Base-by-base conservation (phyloP, 768 basidiomycete genomes). In the Suillus subalutaceus region DNA sequence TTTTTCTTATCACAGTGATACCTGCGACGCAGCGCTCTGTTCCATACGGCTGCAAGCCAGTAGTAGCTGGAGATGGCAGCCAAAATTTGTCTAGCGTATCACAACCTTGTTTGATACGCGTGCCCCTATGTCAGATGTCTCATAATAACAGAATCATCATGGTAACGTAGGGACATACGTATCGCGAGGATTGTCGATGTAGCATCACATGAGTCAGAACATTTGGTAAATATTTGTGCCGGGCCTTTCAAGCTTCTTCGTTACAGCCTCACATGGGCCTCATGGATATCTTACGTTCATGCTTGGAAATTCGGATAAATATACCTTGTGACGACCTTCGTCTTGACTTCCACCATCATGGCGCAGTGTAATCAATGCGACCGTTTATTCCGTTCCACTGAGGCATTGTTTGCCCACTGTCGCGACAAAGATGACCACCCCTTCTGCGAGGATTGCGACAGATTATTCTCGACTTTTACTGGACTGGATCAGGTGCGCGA, bases 321-420 rank as follows among this genome's bases (percentile, higher is more conserved):
- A 37, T 8, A 43, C 2, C 43, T 30, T 26, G 26, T 43, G 16
- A 6, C 26, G 8, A 37, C n/a, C 63, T 62, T 62, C 26, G 1
- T 62, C 38, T 13, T 40, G 38, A 43, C 63, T 20, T 18, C 58
- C 26, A 60, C 62, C 15, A 43, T 43, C 63, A 62, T 64, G 53
- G 9, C 15, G 12, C 6, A 64, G 63, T 64, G 35, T 40, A 62
- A 20, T 32, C 55, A 41, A 43, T 64, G 52, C 8, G 16, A 52
- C 26, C 40, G 26, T 38, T 60, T 38, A 62, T 64, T 41, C 26
- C 26, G 32, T 46, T 60, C 62, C n/a, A 6, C 62, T 32, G 32
- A 41, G 18, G 73, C 75, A 5, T 63, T 70, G 15, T 66, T 67
- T 46, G 68, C 71, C 35, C 74, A 75, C 61, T 70, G 66, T 57